Conservation (phyloP, 2,329 filamentous ascomycete genomes). For the Clonostachys byssicola region DNA sequence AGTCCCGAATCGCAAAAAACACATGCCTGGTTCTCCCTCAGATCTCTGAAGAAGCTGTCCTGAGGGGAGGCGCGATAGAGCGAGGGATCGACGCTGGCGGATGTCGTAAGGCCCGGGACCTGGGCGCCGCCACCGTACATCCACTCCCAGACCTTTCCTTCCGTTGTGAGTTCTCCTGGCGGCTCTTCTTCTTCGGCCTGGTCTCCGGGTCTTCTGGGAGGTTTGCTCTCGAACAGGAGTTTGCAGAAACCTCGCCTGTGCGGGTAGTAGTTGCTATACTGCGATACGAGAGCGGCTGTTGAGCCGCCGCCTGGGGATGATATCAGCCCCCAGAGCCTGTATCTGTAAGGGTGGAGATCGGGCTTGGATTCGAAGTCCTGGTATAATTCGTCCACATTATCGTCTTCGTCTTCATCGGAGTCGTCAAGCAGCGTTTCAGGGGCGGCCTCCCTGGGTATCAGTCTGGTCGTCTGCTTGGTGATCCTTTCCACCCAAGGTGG, state of each 20-base stretch:
- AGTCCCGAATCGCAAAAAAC: constrained; percentile 39
- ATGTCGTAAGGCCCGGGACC: constrained; percentile 32
- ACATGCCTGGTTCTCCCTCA: constrained; percentile 33
- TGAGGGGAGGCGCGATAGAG: constrained; percentile 15
- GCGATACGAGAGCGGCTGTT: constrained; percentile 45
- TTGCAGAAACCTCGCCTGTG: constrained; percentile 33
- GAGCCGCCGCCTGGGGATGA: constrained; percentile 45
- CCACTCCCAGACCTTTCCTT: constrained; percentile 52
- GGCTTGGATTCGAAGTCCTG: constrained; percentile 17
- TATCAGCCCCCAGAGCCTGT: constrained; percentile 49
- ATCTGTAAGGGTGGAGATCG: constrained; percentile 43
- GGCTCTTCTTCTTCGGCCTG: neutral
- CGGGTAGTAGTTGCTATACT: constrained; percentile 41
- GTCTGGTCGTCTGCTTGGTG: constrained; percentile 33
- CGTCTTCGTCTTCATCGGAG: constrained; percentile 16
- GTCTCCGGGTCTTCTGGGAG: neutral
- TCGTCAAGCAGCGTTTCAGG: constrained; percentile 26
- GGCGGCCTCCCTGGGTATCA: constrained; percentile 40
- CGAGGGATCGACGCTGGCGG: constrained; percentile 4
- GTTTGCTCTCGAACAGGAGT: constrained; percentile 26
- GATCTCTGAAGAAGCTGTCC: constrained; percentile 28
- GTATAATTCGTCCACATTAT: constrained; percentile 9
- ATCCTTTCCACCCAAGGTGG: constrained; percentile 46
- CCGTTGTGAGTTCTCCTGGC: constrained; percentile 35
- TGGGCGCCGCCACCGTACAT: constrained; percentile 50